phyloP scores from a whole-genome alignment of 768 basidiomycete species.

The Trametes meyenii region DNA sequence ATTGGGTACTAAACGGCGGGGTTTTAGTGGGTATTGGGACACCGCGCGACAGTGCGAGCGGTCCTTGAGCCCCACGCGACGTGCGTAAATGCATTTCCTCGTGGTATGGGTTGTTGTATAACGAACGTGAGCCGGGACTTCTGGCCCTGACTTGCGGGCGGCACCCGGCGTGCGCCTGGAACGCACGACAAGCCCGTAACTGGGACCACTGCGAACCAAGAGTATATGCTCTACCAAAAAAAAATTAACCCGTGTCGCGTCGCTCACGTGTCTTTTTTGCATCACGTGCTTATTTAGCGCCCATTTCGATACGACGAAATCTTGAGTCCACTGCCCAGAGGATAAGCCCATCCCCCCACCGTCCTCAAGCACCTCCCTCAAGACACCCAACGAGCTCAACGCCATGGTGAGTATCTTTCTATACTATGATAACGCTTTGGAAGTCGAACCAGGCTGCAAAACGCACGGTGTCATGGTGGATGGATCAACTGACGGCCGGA shows the following conservation, averaged over 20 bases:
- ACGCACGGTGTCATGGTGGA: constrained; percentile 44
- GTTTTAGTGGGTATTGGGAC: not conserved
- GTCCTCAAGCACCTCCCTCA: constrained; percentile 28
- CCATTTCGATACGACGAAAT: not conserved
- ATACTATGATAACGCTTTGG: not conserved
- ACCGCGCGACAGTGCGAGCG: too few species aligned
- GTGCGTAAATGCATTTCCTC: too few species aligned
- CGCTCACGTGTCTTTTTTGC: constrained; percentile 3
- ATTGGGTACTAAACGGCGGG: too few species aligned
- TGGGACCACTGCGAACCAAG: too few species aligned
- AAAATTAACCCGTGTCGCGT: not conserved
- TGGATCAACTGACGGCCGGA: constrained; percentile 52
- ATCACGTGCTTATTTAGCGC: not conserved
- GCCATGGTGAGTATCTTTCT: constrained; percentile 41
- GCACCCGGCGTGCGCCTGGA: too few species aligned
- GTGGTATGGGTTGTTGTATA: too few species aligned
- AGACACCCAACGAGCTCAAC: constrained; percentile 33
- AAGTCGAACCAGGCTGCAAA: not conserved
- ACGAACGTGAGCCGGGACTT: too few species aligned
- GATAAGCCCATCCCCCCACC: constrained; percentile 19
- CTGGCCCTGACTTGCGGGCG: too few species aligned
- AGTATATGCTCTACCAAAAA: not conserved
- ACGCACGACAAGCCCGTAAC: not conserved
- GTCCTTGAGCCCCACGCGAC: too few species aligned
- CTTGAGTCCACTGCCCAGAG: too few species aligned